Base-by-base conservation (phyloP, 2,329 filamentous ascomycete genomes). In the Aureobasidium sp. region DNA sequence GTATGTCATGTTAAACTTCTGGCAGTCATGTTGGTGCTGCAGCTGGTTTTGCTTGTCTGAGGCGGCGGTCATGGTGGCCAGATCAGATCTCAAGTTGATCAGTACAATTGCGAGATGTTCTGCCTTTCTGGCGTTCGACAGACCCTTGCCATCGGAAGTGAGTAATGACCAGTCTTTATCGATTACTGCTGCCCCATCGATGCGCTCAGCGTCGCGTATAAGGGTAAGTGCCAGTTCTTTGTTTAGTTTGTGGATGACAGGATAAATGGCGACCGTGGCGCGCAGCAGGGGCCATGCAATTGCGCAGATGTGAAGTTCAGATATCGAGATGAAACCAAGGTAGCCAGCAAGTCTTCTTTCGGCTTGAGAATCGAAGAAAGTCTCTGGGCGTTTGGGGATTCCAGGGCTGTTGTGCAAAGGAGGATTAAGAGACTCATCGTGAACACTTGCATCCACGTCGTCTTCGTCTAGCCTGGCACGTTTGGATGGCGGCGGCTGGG, bases 91-190 rank as follows among this genome's bases (percentile, higher is more conserved):
- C 27, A 55, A 10, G 9, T 55, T 55, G 36, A 55, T 32, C 15
- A 55, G 17, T 3, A 55, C 52, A 26, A 55, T 55, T 5, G 37
- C 37, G 9, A 55, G 52, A 8, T 55, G 52, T 39, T 55, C 52
- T 10, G 52, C 52, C 26, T 55, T 42, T 20, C 17, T 29, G 5
- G 32, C 26, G 9, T 55, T 55, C 13, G 52, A 42, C 8, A 32
- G 15, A 29, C 52, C 52, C n/a, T 55, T 55, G 37, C 52, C 52
- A 55, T 55, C 52, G 44, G 52, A 55, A 42, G 17, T 36, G 17
- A 55, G 52, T 4, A 55, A n/a, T 5, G 52, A 55, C 52, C 52
- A 55, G 7, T 20, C 17, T 13, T 32, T 13, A n/a, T 23, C 36
- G 27, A 44, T 42, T 0, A 20, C 17, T 37, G 37, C 52, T 9